Conservation (phyloP, 208 protist species). For the Balamuthia mandrillaris region DNA sequence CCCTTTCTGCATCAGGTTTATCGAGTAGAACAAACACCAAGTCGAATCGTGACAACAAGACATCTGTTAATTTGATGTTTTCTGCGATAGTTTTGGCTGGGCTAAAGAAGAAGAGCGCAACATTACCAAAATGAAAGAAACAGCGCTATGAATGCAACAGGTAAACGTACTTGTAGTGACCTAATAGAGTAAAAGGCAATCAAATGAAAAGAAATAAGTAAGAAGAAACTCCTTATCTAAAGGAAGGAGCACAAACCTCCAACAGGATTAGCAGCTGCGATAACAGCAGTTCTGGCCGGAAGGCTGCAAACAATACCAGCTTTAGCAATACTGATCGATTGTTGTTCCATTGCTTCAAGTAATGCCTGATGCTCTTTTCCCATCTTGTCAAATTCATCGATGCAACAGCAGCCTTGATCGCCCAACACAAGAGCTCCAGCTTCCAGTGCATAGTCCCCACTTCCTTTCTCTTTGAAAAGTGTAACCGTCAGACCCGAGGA, state of each 20-base stretch:
- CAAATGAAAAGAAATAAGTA: constrained; percentile 19
- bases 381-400: constrained; percentile 99
- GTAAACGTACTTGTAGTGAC: constrained; percentile 75
- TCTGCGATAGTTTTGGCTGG: constrained; percentile 88
- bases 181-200: no score
- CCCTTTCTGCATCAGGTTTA: constrained; percentile 70
- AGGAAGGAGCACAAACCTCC: no score
- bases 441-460: constrained; percentile 88
- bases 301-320: constrained; percentile 94
- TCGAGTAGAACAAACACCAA: constrained; percentile 94
- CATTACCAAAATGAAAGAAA: no score
- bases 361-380: constrained; percentile 93
- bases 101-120: constrained; percentile 61
- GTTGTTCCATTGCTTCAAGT: constrained; percentile 99
- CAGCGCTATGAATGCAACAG: neutral
- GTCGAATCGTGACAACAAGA: constrained; percentile 97
- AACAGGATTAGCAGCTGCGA: constrained; percentile 96
- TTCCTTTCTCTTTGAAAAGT: constrained; percentile 80
- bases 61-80: constrained; percentile 90
- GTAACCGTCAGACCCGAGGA: constrained; percentile 96
- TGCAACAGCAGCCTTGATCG: constrained; percentile 94
- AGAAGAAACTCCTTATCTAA: constrained; percentile 36
- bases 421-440: constrained; percentile 85
- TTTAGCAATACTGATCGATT: constrained; percentile 97
- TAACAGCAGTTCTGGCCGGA: constrained; percentile 90